phyloP scores from a whole-genome alignment of 139 green algal genomes.

The Closterium sp. region DNA sequence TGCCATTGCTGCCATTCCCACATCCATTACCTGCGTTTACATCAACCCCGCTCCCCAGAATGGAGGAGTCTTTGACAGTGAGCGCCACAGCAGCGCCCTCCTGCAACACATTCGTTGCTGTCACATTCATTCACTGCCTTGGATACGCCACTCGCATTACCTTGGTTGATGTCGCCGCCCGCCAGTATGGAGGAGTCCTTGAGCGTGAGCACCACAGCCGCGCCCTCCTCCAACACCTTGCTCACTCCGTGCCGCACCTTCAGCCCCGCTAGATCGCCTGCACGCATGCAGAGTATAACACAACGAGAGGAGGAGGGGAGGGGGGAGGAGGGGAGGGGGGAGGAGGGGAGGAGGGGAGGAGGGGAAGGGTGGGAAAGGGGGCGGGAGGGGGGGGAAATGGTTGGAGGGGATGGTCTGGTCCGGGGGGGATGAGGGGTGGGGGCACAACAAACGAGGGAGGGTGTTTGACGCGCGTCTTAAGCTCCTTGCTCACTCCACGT shows the following conservation, averaged over 20 bases:
- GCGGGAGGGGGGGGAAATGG: not conserved
- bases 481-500: too few relatives aligned
- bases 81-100: too few relatives aligned
- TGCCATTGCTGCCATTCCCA: too few relatives aligned
- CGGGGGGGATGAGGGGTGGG: not conserved
- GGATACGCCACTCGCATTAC: not conserved
- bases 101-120: too few relatives aligned
- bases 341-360: not conserved
- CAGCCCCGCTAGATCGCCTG: slow-evolving; percentile 46
- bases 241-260: slow-evolving; percentile 44
- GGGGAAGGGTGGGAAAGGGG: not conserved
- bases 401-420: not conserved
- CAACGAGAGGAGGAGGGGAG: not conserved
- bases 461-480: too few relatives aligned
- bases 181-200: slow-evolving; percentile 41
- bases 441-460: not conserved
- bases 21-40: too few relatives aligned
- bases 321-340: not conserved
- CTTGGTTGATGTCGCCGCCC: slow-evolving; percentile 37
- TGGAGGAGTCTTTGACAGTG: too few relatives aligned
- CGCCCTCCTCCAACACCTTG: slow-evolving; percentile 42
- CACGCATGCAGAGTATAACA: not conserved
- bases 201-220: slow-evolving; percentile 37
- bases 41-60: too few relatives aligned
- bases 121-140: too few relatives aligned